Evolutionary conservation across 164 flowering plant genomes (phyloP).

Genomic region (Magnolia changhungtana): DNA sequence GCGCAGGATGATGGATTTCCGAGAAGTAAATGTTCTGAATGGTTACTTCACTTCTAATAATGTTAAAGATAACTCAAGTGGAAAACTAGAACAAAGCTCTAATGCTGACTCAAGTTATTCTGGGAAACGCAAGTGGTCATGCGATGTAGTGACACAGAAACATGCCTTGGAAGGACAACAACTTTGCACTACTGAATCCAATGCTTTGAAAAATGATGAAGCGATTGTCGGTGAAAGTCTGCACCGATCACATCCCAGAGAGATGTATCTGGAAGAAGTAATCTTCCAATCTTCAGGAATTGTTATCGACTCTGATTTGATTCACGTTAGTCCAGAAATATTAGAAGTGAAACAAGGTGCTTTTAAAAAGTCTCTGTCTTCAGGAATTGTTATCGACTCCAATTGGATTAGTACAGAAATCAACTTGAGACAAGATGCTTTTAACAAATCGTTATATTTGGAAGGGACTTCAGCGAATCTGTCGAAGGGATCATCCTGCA

Average conservation of each 20-base stretch:
- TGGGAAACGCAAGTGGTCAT: constrained; percentile 6
- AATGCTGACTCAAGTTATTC: not conserved
- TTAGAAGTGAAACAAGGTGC: not conserved
- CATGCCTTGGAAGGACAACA: not conserved
- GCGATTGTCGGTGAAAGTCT: not conserved
- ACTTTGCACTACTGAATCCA: not conserved
- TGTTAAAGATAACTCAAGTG: constrained; percentile 6
- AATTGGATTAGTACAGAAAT: not conserved
- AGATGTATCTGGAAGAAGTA: not conserved
- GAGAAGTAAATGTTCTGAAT: constrained; percentile 7
- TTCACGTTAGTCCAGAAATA: not conserved
- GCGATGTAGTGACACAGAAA: not conserved
- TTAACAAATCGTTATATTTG: not conserved
- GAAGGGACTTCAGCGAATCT: not conserved
- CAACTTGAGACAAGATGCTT: not conserved
- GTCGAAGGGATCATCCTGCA: not conserved
- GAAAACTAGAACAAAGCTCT: not conserved
- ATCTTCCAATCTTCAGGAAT: not conserved
- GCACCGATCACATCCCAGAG: not conserved
- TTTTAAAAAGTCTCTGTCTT: not conserved
- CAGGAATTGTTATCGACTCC: not conserved
- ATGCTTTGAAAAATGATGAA: not conserved
- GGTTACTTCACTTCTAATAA: constrained; percentile 6
- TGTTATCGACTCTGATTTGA: not conserved
- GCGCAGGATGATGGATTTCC: constrained; percentile 5